phyloP scores from a whole-genome alignment of 31 red algal genomes.

The Bonnemaisonia californica region DNA sequence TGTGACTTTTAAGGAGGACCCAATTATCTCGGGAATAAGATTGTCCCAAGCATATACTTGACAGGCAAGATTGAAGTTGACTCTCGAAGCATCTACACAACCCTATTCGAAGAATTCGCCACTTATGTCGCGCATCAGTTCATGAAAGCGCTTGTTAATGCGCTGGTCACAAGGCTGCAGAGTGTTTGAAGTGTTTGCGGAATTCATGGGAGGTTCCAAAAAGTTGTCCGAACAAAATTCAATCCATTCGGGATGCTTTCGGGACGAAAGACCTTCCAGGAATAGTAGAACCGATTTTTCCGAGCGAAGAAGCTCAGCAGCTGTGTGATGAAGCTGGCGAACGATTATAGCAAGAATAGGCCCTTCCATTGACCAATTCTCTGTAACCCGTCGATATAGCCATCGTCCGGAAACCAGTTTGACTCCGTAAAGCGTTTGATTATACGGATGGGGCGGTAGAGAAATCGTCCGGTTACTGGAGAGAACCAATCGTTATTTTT shows the following conservation, averaged over 20 bases:
- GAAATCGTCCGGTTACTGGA: neutral
- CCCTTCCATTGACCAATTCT: conserved; percentile 44
- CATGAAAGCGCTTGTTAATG: conserved; percentile 33
- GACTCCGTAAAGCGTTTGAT: conserved; percentile 19
- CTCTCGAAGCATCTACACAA: neutral
- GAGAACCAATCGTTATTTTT: conserved; percentile 16
- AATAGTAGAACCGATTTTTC: conserved; percentile 10
- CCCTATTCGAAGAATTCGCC: conserved; percentile 9
- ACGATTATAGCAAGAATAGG: conserved; percentile 21
- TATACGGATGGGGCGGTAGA: neutral
- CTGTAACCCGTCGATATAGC: conserved; percentile 6
- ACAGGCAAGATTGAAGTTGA: conserved; percentile 26
- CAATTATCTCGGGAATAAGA: neutral
- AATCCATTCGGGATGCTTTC: conserved; percentile 6
- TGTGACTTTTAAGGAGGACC: neutral
- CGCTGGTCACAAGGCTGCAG: conserved; percentile 35
- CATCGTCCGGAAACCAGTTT: conserved; percentile 27
- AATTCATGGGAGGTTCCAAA: conserved; percentile 18
- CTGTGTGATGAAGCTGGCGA: conserved; percentile 4
- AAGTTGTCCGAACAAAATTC: conserved; percentile 1
- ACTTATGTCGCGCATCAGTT: conserved; percentile 14
- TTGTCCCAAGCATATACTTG: conserved; percentile 3
- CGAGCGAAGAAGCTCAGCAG: neutral
- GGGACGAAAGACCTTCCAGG: conserved; percentile 5
- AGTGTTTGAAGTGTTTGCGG: conserved; percentile 37